These are phyloP conservation scores for Xerocomellus intermedius DNA, from an alignment of 768 basidiomycete genomes.

Conservation along the genomic window DNA sequence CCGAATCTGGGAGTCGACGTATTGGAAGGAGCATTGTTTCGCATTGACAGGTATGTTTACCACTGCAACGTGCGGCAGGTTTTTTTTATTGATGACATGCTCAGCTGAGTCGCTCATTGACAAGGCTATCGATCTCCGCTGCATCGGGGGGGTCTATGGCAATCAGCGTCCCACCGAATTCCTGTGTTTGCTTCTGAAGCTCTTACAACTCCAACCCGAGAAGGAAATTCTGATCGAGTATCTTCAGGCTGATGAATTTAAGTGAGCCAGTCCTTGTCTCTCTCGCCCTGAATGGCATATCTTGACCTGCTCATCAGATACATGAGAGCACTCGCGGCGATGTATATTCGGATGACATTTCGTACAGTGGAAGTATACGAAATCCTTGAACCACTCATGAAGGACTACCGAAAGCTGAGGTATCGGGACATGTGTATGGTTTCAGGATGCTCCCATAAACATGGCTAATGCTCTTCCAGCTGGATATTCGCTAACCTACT, in stretches of 20 bases:
- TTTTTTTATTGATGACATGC: not conserved
- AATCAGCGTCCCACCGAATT: slow-evolving; percentile 96
- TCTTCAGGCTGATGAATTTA: slow-evolving; percentile 95
- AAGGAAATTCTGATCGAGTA: slow-evolving; percentile 97
- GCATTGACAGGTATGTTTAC: slow-evolving; percentile 76
- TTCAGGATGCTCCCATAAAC: not conserved
- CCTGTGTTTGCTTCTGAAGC: slow-evolving; percentile 86
- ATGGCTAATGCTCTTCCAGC: slow-evolving; percentile 42
- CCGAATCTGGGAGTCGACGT: slow-evolving; percentile 91
- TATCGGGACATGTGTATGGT: slow-evolving; percentile 72
- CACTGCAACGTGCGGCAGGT: not conserved
- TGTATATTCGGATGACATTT: slow-evolving; percentile 97
- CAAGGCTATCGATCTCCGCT: slow-evolving; percentile 78
- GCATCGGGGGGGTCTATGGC: slow-evolving; percentile 91
- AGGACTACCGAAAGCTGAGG: slow-evolving; percentile 90
- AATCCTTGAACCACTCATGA: slow-evolving; percentile 88
- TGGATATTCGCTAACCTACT: slow-evolving; percentile 81
- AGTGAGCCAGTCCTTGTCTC: slow-evolving; percentile 56
- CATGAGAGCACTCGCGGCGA: slow-evolving; percentile 85
- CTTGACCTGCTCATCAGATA: slow-evolving; percentile 54
- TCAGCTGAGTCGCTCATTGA: slow-evolving; percentile 92
- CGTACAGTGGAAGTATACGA: slow-evolving; percentile 88
- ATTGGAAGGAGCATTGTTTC: slow-evolving; percentile 99
- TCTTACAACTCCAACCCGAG: slow-evolving; percentile 96
- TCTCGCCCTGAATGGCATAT: not conserved